Evolutionary conservation across 495 filamentous ascomycete species (phyloP), one percentile per base, ranked within the genome.

Genomic region (Lepraria neglecta): DNA sequence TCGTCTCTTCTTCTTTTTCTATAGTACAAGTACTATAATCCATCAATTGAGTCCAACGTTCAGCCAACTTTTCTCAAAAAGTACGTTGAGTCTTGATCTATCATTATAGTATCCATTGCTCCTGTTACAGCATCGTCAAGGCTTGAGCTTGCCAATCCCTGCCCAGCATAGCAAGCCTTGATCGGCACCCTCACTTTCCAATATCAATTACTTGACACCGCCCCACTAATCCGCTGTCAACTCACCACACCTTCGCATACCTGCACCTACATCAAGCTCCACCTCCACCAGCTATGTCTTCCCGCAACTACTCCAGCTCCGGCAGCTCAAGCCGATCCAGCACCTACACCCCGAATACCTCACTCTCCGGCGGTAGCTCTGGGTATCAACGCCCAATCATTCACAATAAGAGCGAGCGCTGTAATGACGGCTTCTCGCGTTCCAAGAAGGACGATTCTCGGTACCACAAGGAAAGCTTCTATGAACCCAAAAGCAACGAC

Each of bases 231-330:
- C 35, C 35, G 2, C 35, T 38, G 2, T 38, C 35, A 7, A 38
- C 35, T 12, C 35, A 38, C 51, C 51, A 38, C 30, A n/a, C 14
- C 28, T 35, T 12, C n/a, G 31, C 14, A 53, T 33, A 53, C 30
- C 50, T 4, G 24, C 4, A 4, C 51, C 6, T 3, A 17, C 24
- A 0, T 33, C 9, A 17, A 14, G 6, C 12, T 15, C 51, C 10
- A 54, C 30, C 15, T 12, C 17, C n/a, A 6, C 11, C 24, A 12
- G 12, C 3, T 17, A 54, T 54, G 51, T 19, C 30, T 19, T 54
- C 51, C n/a, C 30, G 30, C 31, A 19, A 5, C 51, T 54, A 35
- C 51, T 38, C 30, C 51, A 54, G 31, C 51, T 54, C 51, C 51
- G 28, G 15, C 17, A 17, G 15, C 12, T 28, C 14, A 3, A 53